Evolutionary conservation across 2,329 filamentous ascomycete species (phyloP).

Genomic region (Aspergillus carbonarius): DNA sequence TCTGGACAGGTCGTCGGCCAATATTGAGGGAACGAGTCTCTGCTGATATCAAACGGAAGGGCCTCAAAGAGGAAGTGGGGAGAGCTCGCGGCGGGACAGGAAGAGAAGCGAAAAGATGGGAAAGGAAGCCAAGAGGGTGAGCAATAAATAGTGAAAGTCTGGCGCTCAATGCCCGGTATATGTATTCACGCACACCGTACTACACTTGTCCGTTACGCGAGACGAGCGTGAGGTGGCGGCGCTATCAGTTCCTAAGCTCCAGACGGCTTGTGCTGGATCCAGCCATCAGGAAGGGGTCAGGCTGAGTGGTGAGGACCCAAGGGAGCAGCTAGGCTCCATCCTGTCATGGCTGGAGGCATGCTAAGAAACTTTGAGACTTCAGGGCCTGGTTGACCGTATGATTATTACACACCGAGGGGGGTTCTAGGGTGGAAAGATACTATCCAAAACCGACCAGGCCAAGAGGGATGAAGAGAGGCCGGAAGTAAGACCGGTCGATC

Average conservation of each 20-base stretch:
- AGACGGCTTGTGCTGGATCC: conserved; percentile 8
- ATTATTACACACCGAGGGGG: neutral
- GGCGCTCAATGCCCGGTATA: conserved; percentile 16
- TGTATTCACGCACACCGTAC: conserved; percentile 16
- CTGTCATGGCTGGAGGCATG: neutral
- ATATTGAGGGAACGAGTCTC: neutral
- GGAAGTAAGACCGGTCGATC: conserved; percentile 15
- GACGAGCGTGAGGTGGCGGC: conserved; percentile 21
- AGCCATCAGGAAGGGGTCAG: conserved; percentile 1
- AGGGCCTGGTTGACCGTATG: neutral
- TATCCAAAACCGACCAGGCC: neutral
- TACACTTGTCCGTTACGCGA: conserved; percentile 12
- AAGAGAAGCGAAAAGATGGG: neutral
- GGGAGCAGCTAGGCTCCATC: neutral
- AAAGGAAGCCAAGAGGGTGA: conserved; percentile 3
- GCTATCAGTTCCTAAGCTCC: conserved; percentile 22
- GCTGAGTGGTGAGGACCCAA: neutral
- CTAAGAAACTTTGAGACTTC: neutral
- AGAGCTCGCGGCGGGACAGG: neutral
- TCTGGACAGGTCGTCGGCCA: conserved; percentile 1
- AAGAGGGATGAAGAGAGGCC: neutral
- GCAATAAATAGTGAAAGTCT: neutral
- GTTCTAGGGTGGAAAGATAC: too few species aligned
- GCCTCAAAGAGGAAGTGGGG: neutral
- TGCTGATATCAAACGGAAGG: neutral